phyloP scores from a whole-genome alignment of 2,329 filamentous ascomycete species.

The Aureobasidium sp. region DNA sequence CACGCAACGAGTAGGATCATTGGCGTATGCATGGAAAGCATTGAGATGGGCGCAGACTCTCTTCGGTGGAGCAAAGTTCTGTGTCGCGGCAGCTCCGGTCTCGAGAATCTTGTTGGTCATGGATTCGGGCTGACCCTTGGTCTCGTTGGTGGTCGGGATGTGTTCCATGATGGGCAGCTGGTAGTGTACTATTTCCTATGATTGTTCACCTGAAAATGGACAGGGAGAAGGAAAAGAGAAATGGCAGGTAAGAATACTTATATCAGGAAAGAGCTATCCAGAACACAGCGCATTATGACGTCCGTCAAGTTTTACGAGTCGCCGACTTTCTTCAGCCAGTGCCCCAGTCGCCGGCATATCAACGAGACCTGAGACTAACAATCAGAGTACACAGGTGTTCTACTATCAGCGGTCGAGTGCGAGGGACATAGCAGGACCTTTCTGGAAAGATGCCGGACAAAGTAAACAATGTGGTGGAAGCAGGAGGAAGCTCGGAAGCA shows the following conservation, averaged over 20 bases:
- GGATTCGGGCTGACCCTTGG: conserved; percentile 44
- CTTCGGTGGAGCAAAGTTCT: conserved; percentile 63
- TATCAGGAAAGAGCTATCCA: conserved; percentile 2
- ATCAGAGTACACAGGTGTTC: background rate
- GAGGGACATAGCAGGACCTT: background rate
- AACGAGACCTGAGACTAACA: background rate
- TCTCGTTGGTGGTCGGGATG: conserved; percentile 33
- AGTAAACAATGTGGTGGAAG: background rate
- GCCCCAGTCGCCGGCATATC: background rate
- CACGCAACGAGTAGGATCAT: conserved; percentile 59
- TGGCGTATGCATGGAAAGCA: conserved; percentile 78
- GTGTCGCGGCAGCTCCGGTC: conserved; percentile 51
- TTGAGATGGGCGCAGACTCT: conserved; percentile 76
- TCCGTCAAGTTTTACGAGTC: background rate
- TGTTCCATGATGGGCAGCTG: conserved; percentile 24
- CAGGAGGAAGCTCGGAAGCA: background rate
- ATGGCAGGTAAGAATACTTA: background rate
- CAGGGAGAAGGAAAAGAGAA: background rate
- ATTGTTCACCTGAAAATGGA: background rate
- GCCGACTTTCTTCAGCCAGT: background rate
- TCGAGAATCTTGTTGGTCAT: conserved; percentile 52
- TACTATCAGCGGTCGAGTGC: background rate
- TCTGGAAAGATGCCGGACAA: background rate
- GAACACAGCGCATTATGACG: conserved; percentile 4
- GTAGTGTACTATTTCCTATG: background rate